phyloP scores from a whole-genome alignment of 1,139 yeast genomes.

The Lodderomyces beijingensis region DNA sequence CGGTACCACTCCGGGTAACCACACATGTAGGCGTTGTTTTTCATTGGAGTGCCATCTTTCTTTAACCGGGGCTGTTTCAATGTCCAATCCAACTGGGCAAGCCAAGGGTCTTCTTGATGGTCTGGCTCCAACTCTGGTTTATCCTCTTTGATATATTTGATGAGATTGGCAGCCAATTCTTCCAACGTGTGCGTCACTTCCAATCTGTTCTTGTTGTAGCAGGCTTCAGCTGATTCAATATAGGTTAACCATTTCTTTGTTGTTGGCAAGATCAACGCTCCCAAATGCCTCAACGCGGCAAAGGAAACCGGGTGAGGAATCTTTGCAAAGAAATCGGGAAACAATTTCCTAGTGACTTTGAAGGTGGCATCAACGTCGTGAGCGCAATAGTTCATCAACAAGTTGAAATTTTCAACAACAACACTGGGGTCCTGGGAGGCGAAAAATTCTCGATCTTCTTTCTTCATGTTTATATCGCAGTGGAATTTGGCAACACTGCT shows the following conservation, averaged over 20 bases:
- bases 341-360: conserved; percentile 60
- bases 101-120: conserved; percentile 73
- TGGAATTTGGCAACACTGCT: conserved; percentile 80
- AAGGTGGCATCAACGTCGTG: conserved; percentile 76
- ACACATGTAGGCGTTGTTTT: conserved; percentile 72
- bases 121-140: conserved; percentile 23
- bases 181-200: conserved; percentile 58
- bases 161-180: conserved; percentile 57
- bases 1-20: conserved; percentile 96
- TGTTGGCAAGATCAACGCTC: conserved; percentile 79
- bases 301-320: conserved; percentile 95
- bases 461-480: conserved; percentile 67
- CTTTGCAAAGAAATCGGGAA: conserved; percentile 61
- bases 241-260: conserved; percentile 71
- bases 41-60: conserved; percentile 72
- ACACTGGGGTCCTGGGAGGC: conserved; percentile 49
- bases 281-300: conserved; percentile 77
- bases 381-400: conserved; percentile 77
- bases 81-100: conserved; percentile 85
- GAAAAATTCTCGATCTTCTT: conserved; percentile 63
- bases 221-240: conserved; percentile 60
- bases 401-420: conserved; percentile 54
- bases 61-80: conserved; percentile 56
- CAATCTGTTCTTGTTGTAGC: conserved; percentile 56
- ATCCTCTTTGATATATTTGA: conserved; percentile 28